Base-by-base conservation (phyloP, 202 grass and related monocot species). In the Eragrostis tef region DNA sequence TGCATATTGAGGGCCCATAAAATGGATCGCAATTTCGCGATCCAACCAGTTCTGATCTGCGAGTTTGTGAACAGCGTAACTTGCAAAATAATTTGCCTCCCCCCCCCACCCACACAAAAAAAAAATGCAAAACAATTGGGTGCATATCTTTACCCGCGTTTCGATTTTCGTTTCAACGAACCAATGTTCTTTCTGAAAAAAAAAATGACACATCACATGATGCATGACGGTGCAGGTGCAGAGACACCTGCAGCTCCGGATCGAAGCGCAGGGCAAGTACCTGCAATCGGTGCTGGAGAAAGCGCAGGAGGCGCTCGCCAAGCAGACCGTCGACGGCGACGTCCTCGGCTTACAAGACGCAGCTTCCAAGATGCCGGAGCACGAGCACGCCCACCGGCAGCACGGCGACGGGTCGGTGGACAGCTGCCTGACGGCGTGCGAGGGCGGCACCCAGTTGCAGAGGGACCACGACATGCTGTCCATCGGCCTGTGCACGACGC, bases 201-300 rank as follows among this genome's bases (percentile, higher is more conserved):
- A 1, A 19, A 72, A 10, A n/a, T 67, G 57, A 60, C 53, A 17
- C 9, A 47, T 51, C 59, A 42, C 4, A 0, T 48, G 77, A 47
- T n/a, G n/a, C n/a, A n/a, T 9, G 44, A 10, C 22, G 1, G 73
- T n/a, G 11, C 67, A 97, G 94, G 94, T 97, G 39, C 92, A 97
- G 83, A 89, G 90, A 26, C 90, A 93, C 59, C 83, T 97, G 53
- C 94, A 97, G 76, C 87, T 97, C 52, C 88, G 90, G 83, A 97
- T 97, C 22, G 94, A 97, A 83, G 94, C 92, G 76, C 94, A 97
- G 77, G 92, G 92, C 43, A 94, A 89, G 74, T 97, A 97, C 70
- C 77, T 94, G 45, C 94, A 94, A 80, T 92, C 94, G 7, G 88
- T 97, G 77, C 81, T 97, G 69, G 90, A 97, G 71, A 97, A 92